A percentile compares a stretch with the other conserved stretches of the same genome.
phyloP scores from a whole-genome alignment of 768 basidiomycete species.

The Punctularia strigosozonata region DNA sequence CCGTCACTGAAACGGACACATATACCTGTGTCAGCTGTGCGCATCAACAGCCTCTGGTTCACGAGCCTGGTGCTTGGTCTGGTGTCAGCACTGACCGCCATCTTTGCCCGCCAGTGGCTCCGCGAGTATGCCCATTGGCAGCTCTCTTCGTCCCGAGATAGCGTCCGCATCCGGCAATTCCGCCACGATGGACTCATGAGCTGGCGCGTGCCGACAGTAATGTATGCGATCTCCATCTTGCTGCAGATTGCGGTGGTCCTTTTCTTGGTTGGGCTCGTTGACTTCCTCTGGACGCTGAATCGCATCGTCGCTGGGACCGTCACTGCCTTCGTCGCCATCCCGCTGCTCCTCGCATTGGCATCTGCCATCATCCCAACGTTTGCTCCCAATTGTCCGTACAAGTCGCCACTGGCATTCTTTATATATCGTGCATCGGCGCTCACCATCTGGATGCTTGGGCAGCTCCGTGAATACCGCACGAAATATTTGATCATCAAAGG shows the following conservation, averaged over 20 bases:
- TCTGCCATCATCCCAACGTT: background rate
- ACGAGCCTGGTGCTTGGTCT: conserved; percentile 11
- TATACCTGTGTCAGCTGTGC: conserved; percentile 1
- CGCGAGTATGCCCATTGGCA: too few species aligned
- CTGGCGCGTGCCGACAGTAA: conserved; percentile 7
- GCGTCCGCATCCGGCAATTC: conserved; percentile 5
- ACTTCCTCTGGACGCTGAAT: conserved; percentile 4
- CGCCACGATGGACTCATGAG: conserved; percentile 6
- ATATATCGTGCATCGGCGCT: too few species aligned
- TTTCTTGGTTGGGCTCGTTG: conserved; percentile 6
- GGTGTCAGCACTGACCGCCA: conserved; percentile 10
- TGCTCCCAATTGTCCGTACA: conserved; percentile 1
- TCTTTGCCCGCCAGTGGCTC: conserved; percentile 14
- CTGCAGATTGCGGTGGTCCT: conserved; percentile 7
- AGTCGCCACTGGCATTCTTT: too few species aligned
- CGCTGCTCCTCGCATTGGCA: background rate
- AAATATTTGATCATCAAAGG: too few species aligned
- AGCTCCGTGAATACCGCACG: too few species aligned
- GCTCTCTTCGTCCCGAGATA: too few species aligned
- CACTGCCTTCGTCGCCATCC: background rate
- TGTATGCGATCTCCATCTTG: conserved; percentile 4
- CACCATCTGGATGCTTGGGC: too few species aligned
- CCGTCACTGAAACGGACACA: background rate
- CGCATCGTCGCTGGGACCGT: background rate
- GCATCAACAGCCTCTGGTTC: conserved; percentile 12